A percentile compares a stretch with the other conserved stretches of the same genome.
Conservation (phyloP, 768 basidiomycete species). For the Leccinum longicurvipes region DNA sequence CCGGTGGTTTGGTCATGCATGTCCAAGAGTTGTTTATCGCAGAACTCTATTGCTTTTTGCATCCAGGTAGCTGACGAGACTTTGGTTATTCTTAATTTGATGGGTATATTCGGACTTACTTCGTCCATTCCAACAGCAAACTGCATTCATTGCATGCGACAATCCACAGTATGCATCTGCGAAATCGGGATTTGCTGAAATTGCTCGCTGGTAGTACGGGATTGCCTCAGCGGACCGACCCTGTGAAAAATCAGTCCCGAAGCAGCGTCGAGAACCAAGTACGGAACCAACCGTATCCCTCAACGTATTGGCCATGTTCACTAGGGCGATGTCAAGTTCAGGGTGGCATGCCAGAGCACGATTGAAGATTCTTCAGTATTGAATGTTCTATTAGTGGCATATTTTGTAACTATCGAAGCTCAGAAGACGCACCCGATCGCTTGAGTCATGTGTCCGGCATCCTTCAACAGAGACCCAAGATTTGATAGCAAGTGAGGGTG, state of each 20-base stretch:
- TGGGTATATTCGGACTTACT: conserved; percentile 17
- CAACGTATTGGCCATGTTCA: conserved; percentile 50
- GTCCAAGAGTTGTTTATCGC: conserved; percentile 36
- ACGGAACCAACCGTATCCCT: conserved; percentile 40
- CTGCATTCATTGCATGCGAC: conserved; percentile 41
- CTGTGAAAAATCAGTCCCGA: conserved; percentile 17
- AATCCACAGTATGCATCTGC: conserved; percentile 48
- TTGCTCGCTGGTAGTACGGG: conserved; percentile 43
- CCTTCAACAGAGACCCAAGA: conserved; percentile 48
- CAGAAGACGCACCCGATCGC: conserved; percentile 38
- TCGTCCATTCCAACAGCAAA: conserved; percentile 46
- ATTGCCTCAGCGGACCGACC: conserved; percentile 43
- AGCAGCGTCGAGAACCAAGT: not conserved
- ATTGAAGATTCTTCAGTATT: conserved; percentile 35
- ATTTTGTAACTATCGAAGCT: not conserved
- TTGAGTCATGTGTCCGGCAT: conserved; percentile 39
- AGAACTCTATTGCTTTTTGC: conserved; percentile 35
- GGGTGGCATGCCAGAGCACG: conserved; percentile 41
- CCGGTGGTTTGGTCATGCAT: conserved; percentile 31
- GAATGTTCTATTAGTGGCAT: conserved; percentile 1
- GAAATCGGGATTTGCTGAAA: conserved; percentile 40
- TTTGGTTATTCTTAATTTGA: conserved; percentile 7
- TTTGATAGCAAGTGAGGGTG: conserved; percentile 52
- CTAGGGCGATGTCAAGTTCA: conserved; percentile 48
- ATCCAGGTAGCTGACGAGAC: conserved; percentile 31